Percentiles rank a stretch among this genome's conserved stretches.
These are phyloP conservation scores for Quercus tomentella DNA, from an alignment of 331 rosid species.

Conservation along the genomic window DNA sequence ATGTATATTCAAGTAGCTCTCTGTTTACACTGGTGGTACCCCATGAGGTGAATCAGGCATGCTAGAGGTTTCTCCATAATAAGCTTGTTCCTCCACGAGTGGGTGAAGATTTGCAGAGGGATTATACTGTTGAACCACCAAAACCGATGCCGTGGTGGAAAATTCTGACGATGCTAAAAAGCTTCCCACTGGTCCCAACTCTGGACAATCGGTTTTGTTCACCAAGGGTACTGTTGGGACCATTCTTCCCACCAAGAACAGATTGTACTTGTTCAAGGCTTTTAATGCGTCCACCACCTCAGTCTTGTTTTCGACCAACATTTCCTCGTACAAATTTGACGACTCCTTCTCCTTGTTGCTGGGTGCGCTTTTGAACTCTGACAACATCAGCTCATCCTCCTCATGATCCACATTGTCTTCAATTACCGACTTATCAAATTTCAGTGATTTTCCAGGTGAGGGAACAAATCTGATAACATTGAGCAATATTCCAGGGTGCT, in stretches of 20 bases:
- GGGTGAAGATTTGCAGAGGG: slow-evolving; percentile 35
- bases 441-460: slow-evolving; percentile 28
- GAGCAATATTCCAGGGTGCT: slow-evolving; percentile 64
- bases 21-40: neutral
- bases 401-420: neutral
- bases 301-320: slow-evolving; percentile 34
- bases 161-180: slow-evolving; percentile 50
- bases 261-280: slow-evolving; percentile 39
- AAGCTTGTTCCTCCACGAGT: slow-evolving; percentile 39
- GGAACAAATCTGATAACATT: slow-evolving; percentile 33
- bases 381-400: slow-evolving; percentile 31
- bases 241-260: slow-evolving; percentile 63
- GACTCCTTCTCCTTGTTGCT: slow-evolving; percentile 18
- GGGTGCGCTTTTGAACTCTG: slow-evolving; percentile 17
- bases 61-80: neutral
- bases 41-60: slow-evolving; percentile 31
- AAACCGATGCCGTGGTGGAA: slow-evolving; percentile 46
- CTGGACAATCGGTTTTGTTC: slow-evolving; percentile 37
- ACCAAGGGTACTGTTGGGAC: slow-evolving; percentile 43
- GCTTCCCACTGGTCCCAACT: slow-evolving; percentile 75
- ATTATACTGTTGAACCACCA: slow-evolving; percentile 65
- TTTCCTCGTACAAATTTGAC: slow-evolving; percentile 49
- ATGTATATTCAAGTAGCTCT: too few relatives aligned
- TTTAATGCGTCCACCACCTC: slow-evolving; percentile 33
- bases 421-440: slow-evolving; percentile 20